Evolutionary conservation across 2,329 filamentous ascomycete species (phyloP).

Genomic region (Fusarium phyllophilum): DNA sequence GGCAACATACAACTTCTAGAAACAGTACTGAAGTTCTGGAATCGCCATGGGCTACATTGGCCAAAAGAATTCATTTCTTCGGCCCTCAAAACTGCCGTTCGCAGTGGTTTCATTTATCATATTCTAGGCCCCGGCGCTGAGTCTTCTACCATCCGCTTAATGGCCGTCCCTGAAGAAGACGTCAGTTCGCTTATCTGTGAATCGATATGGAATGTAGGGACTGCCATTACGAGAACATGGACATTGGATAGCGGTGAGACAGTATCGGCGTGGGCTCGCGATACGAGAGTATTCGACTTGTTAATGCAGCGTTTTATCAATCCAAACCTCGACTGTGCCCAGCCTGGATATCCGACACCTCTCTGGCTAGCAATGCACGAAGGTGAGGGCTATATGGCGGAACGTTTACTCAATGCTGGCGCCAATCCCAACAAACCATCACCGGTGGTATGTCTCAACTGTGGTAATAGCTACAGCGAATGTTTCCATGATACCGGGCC

Average conservation of each 20-base stretch:
- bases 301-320: background rate
- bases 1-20: background rate
- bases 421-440: background rate
- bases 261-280: no score
- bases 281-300: background rate
- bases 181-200: accelerated
- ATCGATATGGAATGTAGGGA: accelerated
- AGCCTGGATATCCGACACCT: background rate
- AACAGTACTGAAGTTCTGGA: accelerated
- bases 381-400: accelerated
- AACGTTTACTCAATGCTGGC: background rate
- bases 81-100: accelerated
- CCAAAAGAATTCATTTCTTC: accelerated
- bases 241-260: no score
- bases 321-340: no score
- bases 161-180: accelerated
- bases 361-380: background rate
- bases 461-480: accelerated
- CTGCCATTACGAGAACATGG: no score
- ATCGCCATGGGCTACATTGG: accelerated
- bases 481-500: accelerated
- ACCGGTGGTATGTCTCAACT: accelerated
- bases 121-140: background rate
- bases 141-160: accelerated
- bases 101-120: accelerated